A percentile compares a stretch with the other conserved stretches of the same genome.
phyloP scores from a whole-genome alignment of 257 asterid genomes.

The Gardenia jasminoides region DNA sequence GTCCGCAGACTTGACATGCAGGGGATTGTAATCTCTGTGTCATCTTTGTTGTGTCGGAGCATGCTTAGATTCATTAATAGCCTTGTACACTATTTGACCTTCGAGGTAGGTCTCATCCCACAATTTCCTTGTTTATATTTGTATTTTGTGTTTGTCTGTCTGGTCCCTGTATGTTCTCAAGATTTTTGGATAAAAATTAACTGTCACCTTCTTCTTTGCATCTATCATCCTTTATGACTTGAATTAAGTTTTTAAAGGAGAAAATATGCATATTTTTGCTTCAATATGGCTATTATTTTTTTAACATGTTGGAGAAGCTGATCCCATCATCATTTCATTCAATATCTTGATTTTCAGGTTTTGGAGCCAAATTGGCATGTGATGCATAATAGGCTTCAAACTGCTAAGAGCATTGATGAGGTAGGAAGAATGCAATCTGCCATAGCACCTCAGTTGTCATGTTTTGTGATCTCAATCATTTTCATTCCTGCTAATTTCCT shows the following conservation, averaged over 20 bases:
- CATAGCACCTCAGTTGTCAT: constrained; percentile 1
- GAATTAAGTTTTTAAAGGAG: not conserved
- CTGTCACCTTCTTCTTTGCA: not conserved
- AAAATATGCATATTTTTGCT: not conserved
- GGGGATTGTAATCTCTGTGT: constrained; percentile 84
- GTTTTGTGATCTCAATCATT: not conserved
- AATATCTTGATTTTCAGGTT: constrained; percentile 49
- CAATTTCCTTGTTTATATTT: too few relatives aligned
- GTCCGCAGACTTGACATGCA: constrained; percentile 88
- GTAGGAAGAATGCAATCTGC: constrained; percentile 32
- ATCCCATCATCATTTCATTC: not conserved
- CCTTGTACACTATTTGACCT: constrained; percentile 91
- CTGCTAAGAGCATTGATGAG: constrained; percentile 96
- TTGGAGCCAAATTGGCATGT: constrained; percentile 98
- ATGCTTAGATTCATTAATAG: constrained; percentile 95
- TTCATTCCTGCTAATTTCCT: too few relatives aligned
- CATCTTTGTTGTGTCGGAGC: constrained; percentile 92
- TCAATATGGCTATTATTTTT: not conserved
- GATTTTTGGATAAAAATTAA: not conserved
- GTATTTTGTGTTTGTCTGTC: too few relatives aligned
- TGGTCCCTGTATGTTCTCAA: constrained; percentile 11
- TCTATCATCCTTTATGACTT: not conserved
- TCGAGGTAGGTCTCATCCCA: constrained; percentile 57
- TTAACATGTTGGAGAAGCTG: not conserved
- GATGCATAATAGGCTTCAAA: constrained; percentile 86